Percentiles rank a stretch among this genome's conserved stretches.
Evolutionary conservation across 2,329 filamentous ascomycete genomes (phyloP).

Genomic region (Macrophomina pseudophaseolina): DNA sequence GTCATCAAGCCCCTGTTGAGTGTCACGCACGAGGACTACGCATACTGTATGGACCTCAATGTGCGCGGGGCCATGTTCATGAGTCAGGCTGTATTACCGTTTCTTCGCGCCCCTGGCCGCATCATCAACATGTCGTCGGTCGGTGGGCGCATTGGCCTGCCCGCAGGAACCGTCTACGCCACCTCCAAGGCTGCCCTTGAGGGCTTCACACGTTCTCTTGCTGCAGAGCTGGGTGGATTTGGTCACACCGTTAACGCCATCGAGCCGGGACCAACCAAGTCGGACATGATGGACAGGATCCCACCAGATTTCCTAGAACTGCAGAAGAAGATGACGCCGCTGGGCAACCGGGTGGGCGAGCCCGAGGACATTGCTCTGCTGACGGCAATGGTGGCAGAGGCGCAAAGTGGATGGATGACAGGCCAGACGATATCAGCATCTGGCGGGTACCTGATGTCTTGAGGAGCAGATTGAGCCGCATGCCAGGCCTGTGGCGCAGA

Average conservation of each 20-base stretch:
- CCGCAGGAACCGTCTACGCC: constrained; percentile 57
- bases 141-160: constrained; percentile 55
- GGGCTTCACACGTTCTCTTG: constrained; percentile 63
- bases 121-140: constrained; percentile 67
- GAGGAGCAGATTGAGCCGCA: constrained; percentile 11
- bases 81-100: constrained; percentile 58
- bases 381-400: constrained; percentile 60
- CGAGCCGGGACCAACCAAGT: constrained; percentile 64
- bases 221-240: constrained; percentile 60
- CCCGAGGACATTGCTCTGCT: constrained; percentile 61
- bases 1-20: constrained; percentile 38
- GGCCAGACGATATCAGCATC: constrained; percentile 63
- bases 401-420: constrained; percentile 48
- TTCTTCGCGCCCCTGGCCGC: constrained; percentile 54
- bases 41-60: constrained; percentile 62
- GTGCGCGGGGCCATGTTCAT: constrained; percentile 61
- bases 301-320: constrained; percentile 55
- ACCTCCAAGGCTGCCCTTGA: constrained; percentile 66
- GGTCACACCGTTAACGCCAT: constrained; percentile 68
- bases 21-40: constrained; percentile 57
- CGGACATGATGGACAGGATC: constrained; percentile 62
- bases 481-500: neutral
- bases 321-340: constrained; percentile 58
- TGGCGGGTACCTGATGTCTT: constrained; percentile 52
- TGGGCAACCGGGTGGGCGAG: constrained; percentile 58